A percentile compares a stretch with the other conserved stretches of the same genome.
Conservation (phyloP, 352 stramenopile species). For the Globisporangium heterothallicum region DNA sequence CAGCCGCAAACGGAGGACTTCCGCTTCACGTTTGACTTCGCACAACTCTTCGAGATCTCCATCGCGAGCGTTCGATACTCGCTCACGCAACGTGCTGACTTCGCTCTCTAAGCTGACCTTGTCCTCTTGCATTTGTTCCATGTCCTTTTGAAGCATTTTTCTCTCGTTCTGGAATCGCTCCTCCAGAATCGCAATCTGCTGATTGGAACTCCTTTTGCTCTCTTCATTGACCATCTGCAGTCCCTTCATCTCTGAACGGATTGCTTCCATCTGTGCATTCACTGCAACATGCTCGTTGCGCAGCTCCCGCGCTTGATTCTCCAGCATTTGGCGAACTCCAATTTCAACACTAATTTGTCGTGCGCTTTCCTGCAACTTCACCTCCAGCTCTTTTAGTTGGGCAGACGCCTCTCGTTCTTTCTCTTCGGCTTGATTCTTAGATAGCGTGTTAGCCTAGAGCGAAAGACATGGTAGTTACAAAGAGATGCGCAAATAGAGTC, state of each 20-base stretch:
- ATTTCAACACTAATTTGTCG: constrained; percentile 56
- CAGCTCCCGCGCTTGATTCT: constrained; percentile 65
- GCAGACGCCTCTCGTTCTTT: constrained; percentile 27
- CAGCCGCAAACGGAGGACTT: constrained; percentile 61
- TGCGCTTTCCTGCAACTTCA: constrained; percentile 42
- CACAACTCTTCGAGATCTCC: constrained; percentile 66
- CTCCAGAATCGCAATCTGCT: constrained; percentile 29
- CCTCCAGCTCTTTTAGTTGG: constrained; percentile 42
- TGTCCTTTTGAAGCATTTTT: constrained; percentile 25
- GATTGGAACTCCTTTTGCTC: constrained; percentile 27
- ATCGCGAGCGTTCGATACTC: constrained; percentile 45
- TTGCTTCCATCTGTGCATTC: constrained; percentile 76
- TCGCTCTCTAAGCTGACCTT: constrained; percentile 73
- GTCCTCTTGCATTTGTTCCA: constrained; percentile 65
- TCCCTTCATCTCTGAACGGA: constrained; percentile 66
- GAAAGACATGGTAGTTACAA: constrained; percentile 4
- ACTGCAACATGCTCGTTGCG: constrained; percentile 69
- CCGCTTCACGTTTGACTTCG: constrained; percentile 61
- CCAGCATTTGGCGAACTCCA: constrained; percentile 65
- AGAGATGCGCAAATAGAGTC: not conserved
- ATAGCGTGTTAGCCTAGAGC: constrained; percentile 21
- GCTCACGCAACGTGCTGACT: constrained; percentile 52
- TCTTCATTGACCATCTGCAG: constrained; percentile 35
- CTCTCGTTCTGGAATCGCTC: constrained; percentile 35
- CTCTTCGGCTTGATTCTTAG: constrained; percentile 23